These are phyloP conservation scores for Erigeron canadensis DNA, from an alignment of 129 eudicot species.

Conservation along the genomic window DNA sequence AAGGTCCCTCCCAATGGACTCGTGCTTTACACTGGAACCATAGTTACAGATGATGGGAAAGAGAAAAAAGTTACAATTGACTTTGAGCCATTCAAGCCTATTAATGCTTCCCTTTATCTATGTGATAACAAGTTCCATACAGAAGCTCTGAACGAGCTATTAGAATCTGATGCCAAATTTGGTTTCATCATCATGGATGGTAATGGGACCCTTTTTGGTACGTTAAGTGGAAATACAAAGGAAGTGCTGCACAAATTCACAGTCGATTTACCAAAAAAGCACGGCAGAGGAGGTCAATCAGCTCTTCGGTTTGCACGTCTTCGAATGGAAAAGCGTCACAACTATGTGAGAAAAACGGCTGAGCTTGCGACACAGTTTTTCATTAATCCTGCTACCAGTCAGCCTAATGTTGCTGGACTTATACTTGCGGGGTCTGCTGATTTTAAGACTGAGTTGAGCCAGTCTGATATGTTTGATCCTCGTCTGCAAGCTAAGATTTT, in stretches of 20 bases:
- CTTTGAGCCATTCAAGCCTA: constrained; percentile 43
- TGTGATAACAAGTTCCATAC: constrained; percentile 44
- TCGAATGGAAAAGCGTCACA: constrained; percentile 47
- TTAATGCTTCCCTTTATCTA: constrained; percentile 41
- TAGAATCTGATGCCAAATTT: constrained; percentile 40
- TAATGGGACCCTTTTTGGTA: constrained; percentile 44
- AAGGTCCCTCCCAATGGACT: constrained; percentile 43
- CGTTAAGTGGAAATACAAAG: constrained; percentile 39
- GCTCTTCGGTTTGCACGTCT: constrained; percentile 45
- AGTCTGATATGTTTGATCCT: constrained; percentile 42
- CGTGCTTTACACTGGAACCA: constrained; percentile 42
- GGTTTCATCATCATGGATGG: constrained; percentile 47
- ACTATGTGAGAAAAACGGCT: constrained; percentile 37
- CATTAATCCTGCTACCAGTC: constrained; percentile 41
- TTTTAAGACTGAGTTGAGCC: constrained; percentile 42
- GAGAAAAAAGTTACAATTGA: constrained; percentile 43
- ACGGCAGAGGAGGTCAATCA: constrained; percentile 44
- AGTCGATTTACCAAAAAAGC: constrained; percentile 42
- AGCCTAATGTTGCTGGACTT: constrained; percentile 43
- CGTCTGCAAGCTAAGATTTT: constrained; percentile 40
- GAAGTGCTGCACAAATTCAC: constrained; percentile 43
- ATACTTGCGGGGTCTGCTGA: constrained; percentile 47
- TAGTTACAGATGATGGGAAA: constrained; percentile 40
- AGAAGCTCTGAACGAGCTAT: constrained; percentile 34
- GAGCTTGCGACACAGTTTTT: constrained; percentile 42